These are phyloP conservation scores for Aotearoamyces nothofagi DNA, from an alignment of 2,329 filamentous ascomycete genomes.

Conservation along the genomic window DNA sequence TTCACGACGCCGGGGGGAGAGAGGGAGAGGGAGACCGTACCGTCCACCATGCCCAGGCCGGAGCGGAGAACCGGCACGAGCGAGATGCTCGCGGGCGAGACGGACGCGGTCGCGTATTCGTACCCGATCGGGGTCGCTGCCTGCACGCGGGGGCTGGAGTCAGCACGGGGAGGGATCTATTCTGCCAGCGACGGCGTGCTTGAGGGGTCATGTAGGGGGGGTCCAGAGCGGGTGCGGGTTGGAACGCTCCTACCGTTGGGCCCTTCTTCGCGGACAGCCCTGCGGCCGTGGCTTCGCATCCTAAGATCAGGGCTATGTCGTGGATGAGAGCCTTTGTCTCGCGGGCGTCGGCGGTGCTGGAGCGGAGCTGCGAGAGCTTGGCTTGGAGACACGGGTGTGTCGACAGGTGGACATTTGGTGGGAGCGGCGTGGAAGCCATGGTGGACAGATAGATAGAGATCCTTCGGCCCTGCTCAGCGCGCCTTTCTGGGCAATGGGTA, in stretches of 20 bases:
- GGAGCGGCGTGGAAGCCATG: constrained; percentile 26
- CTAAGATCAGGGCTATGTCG: constrained; percentile 73
- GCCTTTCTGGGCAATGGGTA: too few relatives aligned
- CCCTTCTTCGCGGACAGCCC: constrained; percentile 40
- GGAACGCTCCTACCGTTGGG: constrained; percentile 39
- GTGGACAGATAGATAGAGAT: too few relatives aligned
- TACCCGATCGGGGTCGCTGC: constrained; percentile 56
- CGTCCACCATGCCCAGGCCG: constrained; percentile 81
- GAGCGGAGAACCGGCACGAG: constrained; percentile 88
- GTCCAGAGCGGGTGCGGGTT: too few relatives aligned
- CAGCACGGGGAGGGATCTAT: too few relatives aligned
- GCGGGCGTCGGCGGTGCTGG: constrained; percentile 48
- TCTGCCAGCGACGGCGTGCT: too few relatives aligned
- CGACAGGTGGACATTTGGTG: constrained; percentile 60
- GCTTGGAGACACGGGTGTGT: constrained; percentile 72
- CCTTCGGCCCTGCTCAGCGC: too few relatives aligned
- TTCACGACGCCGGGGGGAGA: neutral
- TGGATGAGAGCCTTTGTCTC: constrained; percentile 74
- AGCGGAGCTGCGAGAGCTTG: constrained; percentile 83
- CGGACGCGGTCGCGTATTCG: constrained; percentile 50
- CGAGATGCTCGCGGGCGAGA: constrained; percentile 49
- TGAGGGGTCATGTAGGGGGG: too few relatives aligned
- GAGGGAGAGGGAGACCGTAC: constrained; percentile 24
- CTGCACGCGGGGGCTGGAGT: neutral
- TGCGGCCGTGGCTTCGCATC: constrained; percentile 61